Conservation (phyloP, 148 eudicot species). For the Limonium bicolor region DNA sequence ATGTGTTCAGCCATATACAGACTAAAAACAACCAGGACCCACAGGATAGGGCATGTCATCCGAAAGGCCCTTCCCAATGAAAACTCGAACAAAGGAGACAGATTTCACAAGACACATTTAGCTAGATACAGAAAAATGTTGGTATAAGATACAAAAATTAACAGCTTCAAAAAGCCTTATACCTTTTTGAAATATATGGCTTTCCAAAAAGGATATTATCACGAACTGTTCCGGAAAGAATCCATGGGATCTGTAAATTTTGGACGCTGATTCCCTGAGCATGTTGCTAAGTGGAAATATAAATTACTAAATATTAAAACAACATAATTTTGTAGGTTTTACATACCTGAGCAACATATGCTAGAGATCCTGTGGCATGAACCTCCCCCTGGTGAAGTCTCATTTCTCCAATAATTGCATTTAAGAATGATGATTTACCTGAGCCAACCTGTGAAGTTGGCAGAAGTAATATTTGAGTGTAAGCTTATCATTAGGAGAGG, state of each 20-base stretch:
- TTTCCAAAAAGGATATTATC: conserved; percentile 75
- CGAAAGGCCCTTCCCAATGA: no score
- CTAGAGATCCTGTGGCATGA: conserved; percentile 39
- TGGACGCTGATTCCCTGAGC: not conserved
- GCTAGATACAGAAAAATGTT: not conserved
- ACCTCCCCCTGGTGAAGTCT: conserved; percentile 40
- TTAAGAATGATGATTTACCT: conserved; percentile 83
- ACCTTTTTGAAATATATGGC: conserved; percentile 62
- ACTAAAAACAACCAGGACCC: no score
- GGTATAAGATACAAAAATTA: not conserved
- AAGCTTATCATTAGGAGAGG: no score
- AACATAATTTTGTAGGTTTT: not conserved
- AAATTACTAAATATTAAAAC: not conserved
- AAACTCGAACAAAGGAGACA: no score
- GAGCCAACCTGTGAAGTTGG: conserved; percentile 99
- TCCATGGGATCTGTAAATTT: conserved; percentile 75
- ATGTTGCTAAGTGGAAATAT: not conserved
- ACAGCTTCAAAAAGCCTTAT: not conserved
- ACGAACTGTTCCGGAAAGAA: conserved; percentile 81
- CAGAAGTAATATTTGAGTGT: no score
- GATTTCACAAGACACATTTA: not conserved
- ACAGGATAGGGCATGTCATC: no score
- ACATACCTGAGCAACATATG: conserved; percentile 86
- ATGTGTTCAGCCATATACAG: no score
- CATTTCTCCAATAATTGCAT: conserved; percentile 71